phyloP scores from a whole-genome alignment of 2,329 filamentous ascomycete genomes.

The Arthrobotrys sphaeroides region DNA sequence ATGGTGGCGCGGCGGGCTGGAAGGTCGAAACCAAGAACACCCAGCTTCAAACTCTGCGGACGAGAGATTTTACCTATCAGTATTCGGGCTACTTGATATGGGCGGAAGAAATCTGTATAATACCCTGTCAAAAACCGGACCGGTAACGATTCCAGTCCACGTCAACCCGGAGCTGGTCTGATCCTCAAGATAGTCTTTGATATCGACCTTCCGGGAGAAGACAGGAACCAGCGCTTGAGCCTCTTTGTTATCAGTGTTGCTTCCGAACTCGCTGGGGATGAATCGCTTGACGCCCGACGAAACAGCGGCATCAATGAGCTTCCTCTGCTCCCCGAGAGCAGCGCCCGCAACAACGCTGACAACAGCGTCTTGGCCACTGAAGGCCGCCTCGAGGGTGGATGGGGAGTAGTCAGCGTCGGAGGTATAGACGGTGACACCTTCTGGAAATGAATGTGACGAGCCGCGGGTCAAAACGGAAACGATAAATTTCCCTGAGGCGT shows the following conservation, averaged over 20 bases:
- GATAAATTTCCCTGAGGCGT: constrained; percentile 27
- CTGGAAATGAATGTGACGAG: constrained; percentile 16
- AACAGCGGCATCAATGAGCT: constrained; percentile 69
- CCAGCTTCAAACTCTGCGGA: constrained; percentile 63
- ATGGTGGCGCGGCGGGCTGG: constrained; percentile 66
- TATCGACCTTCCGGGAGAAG: constrained; percentile 47
- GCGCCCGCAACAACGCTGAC: constrained; percentile 62
- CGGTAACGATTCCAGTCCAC: constrained; percentile 70
- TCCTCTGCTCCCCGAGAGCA: constrained; percentile 63
- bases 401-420: constrained; percentile 64
- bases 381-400: constrained; percentile 65
- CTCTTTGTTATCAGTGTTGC: constrained; percentile 58
- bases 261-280: constrained; percentile 70
- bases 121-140: constrained; percentile 72
- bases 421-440: not conserved
- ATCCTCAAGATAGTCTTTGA: constrained; percentile 65
- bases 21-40: constrained; percentile 67
- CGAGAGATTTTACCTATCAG: not conserved
- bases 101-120: not conserved
- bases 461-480: constrained; percentile 29
- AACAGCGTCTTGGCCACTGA: constrained; percentile 70
- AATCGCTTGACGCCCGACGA: constrained; percentile 70
- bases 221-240: constrained; percentile 34
- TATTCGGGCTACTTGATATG: not conserved
- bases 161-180: constrained; percentile 65